Evolutionary conservation across 305 asterid genomes (phyloP).

Genomic region (Plantago lanceolata): DNA sequence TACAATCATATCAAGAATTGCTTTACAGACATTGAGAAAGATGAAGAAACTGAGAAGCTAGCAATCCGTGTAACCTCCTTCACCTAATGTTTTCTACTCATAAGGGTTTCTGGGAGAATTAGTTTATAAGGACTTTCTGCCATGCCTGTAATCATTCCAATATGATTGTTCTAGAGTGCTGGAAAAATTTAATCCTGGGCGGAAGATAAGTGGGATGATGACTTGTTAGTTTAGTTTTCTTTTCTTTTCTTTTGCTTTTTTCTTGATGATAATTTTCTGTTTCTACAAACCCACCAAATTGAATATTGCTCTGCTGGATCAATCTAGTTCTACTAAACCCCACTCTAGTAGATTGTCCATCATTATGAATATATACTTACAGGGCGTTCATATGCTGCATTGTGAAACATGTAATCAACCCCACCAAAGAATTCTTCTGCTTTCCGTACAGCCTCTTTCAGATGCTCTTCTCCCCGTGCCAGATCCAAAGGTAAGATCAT

Average conservation of each 20-base stretch:
- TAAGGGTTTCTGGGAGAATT: too few relatives aligned
- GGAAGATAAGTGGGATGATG: neutral
- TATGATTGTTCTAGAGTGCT: too few relatives aligned
- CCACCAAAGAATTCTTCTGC: conserved; percentile 73
- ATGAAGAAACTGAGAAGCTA: neutral
- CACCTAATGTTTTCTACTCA: neutral
- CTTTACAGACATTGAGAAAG: neutral
- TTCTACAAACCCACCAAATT: neutral
- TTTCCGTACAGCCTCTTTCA: conserved; percentile 58
- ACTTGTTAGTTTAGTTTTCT: too few relatives aligned
- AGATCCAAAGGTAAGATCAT: conserved; percentile 81
- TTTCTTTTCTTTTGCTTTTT: too few relatives aligned
- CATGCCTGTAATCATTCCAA: too few relatives aligned
- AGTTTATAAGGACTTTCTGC: too few relatives aligned
- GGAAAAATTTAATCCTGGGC: neutral
- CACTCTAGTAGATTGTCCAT: conserved; percentile 5
- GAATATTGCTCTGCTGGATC: neutral
- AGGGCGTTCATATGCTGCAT: conserved; percentile 96
- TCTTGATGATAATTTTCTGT: neutral
- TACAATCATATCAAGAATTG: conserved; percentile 26
- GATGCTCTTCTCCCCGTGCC: conserved; percentile 63
- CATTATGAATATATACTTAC: conserved; percentile 42
- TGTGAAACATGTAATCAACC: conserved; percentile 82
- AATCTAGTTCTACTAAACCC: conserved; percentile 12
- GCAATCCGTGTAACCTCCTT: conserved; percentile 10